Base-by-base conservation (phyloP, 805 yeast species). In the Phaffomyces antillensis region DNA sequence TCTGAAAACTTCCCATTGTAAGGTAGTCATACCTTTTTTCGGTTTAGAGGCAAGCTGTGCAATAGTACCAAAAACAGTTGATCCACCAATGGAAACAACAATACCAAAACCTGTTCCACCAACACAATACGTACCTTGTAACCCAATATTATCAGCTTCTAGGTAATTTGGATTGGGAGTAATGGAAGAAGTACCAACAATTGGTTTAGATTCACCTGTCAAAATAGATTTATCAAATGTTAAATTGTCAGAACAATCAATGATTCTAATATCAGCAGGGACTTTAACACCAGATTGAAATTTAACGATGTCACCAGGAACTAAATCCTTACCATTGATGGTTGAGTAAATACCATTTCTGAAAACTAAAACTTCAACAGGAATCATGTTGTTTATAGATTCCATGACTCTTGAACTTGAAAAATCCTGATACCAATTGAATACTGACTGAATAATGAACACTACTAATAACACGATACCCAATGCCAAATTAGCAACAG, bases 151-250 rank as follows among this genome's bases (percentile, higher is more conserved):
- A 12, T 54, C 45, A 39, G 69, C 59, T 51, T 73, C 77, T 45
- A 73, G 55, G 50, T 67, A 73, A 52, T 71, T 72, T 7, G 68
- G 56, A 13, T 60, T 62, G 15, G 59, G 52, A 35, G 65, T 69
- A 18, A 60, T 38, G 10, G 45, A 48, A 2, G 54, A 42, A 6
- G 63, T 50, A 7, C 68, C 72, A 16, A 60, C 59, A 6, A 66
- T 54, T 7, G 76, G 66, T 42, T 65, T 64, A 4, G 78, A 70
- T 52, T 73, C 77, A 52, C 79, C 79, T 12, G 79, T 73, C 33
- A 73, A 62, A 15, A 72, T 63, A 15, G 77, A 63, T 47, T 73
- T 62, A 52, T 73, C 79, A 52, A 73, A 70, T 17, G 68, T 52
- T 35, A 73, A 62, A 20, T 60, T 56, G 24, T 71, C 64, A 28